Evolutionary conservation across 129 eudicot genomes (phyloP).

Genomic region (Kitagawia praeruptora): DNA sequence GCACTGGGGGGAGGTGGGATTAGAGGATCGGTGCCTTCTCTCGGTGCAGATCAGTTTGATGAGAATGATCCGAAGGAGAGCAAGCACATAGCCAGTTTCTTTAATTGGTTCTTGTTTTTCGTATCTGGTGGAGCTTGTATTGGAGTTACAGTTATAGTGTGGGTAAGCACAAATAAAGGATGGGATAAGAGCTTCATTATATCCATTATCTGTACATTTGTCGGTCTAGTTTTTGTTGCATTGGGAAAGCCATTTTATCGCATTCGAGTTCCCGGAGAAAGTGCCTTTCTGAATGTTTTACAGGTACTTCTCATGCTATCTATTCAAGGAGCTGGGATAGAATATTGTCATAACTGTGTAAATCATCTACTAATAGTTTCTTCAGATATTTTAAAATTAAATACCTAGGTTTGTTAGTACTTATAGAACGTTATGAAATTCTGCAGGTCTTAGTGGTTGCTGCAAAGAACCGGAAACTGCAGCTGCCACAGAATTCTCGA

Average conservation of each 20-base stretch:
- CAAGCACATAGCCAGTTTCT: slow-evolving; percentile 16
- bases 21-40: slow-evolving; percentile 16
- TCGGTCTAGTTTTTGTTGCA: slow-evolving; percentile 4
- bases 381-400: too few relatives aligned
- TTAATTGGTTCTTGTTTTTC: slow-evolving; percentile 10
- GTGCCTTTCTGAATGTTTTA: slow-evolving; percentile 1
- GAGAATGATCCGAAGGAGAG: slow-evolving; percentile 14
- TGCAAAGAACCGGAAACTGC: not conserved
- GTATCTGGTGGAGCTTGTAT: slow-evolving; percentile 11
- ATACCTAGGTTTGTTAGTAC: not conserved
- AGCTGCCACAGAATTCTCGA: slow-evolving; percentile 5
- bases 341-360: too few relatives aligned
- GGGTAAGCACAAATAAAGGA: slow-evolving; percentile 11
- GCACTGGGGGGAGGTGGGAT: slow-evolving; percentile 20
- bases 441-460: slow-evolving; percentile 7
- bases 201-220: not conserved
- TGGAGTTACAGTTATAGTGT: slow-evolving; percentile 21
- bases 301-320: not conserved
- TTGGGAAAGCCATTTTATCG: slow-evolving; percentile 15
- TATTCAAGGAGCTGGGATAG: not conserved
- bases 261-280: slow-evolving; percentile 10
- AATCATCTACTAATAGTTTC: not conserved
- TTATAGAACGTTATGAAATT: not conserved
- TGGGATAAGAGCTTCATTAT: slow-evolving; percentile 18
- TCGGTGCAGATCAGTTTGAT: slow-evolving; percentile 24